Evolutionary conservation across 192 early-diverging fungal genomes (phyloP).

Genomic region (Backusella liffmaniae): DNA sequence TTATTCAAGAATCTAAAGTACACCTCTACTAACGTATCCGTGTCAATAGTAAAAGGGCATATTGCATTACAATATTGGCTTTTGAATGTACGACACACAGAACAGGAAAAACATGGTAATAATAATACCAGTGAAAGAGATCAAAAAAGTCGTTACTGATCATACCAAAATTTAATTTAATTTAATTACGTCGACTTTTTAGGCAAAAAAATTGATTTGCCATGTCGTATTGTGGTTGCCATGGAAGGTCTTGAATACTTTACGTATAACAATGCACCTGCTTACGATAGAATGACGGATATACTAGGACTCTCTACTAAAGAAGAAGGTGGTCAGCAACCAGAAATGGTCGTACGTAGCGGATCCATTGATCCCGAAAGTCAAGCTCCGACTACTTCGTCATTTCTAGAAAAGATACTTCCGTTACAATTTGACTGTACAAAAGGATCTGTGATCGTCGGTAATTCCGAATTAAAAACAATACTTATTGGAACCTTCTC

Average conservation of each 20-base stretch:
- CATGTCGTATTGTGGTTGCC: constrained; percentile 60
- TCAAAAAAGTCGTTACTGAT: not conserved
- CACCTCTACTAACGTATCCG: constrained; percentile 67
- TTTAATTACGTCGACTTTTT: not conserved
- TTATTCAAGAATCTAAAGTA: constrained; percentile 78
- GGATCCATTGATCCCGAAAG: constrained; percentile 39
- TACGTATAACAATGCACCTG: constrained; percentile 75
- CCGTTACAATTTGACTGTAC: constrained; percentile 66
- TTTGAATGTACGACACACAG: constrained; percentile 45
- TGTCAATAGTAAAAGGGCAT: constrained; percentile 69
- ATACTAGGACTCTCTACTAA: constrained; percentile 39
- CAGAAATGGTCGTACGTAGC: not conserved
- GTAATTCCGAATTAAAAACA: constrained; percentile 63
- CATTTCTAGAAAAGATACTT: constrained; percentile 55
- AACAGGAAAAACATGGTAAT: constrained; percentile 25
- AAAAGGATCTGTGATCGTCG: constrained; percentile 67
- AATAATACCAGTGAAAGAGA: not conserved
- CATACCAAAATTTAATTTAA: not conserved
- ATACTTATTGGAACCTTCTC: constrained; percentile 58
- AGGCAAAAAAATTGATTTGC: constrained; percentile 19
- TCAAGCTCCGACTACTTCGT: constrained; percentile 30
- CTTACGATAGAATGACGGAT: constrained; percentile 57
- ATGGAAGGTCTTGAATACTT: constrained; percentile 79
- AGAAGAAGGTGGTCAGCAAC: not conserved
- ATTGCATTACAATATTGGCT: constrained; percentile 76